phyloP scores from a whole-genome alignment of 2,329 filamentous ascomycete genomes.

The Trichophyton simii region DNA sequence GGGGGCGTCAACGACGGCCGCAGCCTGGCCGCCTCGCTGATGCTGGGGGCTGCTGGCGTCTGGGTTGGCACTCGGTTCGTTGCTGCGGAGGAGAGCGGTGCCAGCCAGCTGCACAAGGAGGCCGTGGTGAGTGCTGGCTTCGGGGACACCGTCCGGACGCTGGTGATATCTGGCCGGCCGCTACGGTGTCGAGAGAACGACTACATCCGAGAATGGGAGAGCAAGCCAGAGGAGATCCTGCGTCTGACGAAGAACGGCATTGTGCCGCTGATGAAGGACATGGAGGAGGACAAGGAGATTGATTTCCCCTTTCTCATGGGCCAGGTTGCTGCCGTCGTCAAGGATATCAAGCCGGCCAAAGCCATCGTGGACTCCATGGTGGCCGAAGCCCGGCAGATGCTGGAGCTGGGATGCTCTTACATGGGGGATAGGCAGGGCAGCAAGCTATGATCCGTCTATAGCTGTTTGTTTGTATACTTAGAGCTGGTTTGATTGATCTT shows the following conservation, averaged over 20 bases:
- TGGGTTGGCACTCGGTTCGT: constrained; percentile 95
- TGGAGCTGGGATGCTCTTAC: constrained; percentile 52
- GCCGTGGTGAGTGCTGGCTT: constrained; percentile 69
- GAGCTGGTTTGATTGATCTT: too few relatives aligned
- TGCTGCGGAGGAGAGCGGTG: constrained; percentile 66
- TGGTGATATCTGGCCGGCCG: constrained; percentile 72
- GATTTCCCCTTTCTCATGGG: constrained; percentile 89
- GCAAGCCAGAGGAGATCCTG: constrained; percentile 59
- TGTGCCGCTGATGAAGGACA: constrained; percentile 68
- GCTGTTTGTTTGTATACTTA: too few relatives aligned
- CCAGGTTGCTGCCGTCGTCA: constrained; percentile 71
- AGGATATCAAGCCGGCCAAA: constrained; percentile 63
- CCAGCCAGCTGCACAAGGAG: constrained; percentile 69
- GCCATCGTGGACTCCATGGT: constrained; percentile 91
- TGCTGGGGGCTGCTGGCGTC: constrained; percentile 77
- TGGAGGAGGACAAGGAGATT: constrained; percentile 69
- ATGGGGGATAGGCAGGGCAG: constrained; percentile 33
- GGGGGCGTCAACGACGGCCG: constrained; percentile 78
- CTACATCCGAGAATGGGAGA: constrained; percentile 73
- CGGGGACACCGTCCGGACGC: constrained; percentile 66
- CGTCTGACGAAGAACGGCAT: constrained; percentile 63
- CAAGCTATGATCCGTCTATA: constrained; percentile 29
- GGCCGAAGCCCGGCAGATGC: constrained; percentile 54
- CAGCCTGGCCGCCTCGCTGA: constrained; percentile 65
- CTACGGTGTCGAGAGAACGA: constrained; percentile 70